Base-by-base conservation (phyloP, 108 stramenopile species). In the Bacterosira constricta region DNA sequence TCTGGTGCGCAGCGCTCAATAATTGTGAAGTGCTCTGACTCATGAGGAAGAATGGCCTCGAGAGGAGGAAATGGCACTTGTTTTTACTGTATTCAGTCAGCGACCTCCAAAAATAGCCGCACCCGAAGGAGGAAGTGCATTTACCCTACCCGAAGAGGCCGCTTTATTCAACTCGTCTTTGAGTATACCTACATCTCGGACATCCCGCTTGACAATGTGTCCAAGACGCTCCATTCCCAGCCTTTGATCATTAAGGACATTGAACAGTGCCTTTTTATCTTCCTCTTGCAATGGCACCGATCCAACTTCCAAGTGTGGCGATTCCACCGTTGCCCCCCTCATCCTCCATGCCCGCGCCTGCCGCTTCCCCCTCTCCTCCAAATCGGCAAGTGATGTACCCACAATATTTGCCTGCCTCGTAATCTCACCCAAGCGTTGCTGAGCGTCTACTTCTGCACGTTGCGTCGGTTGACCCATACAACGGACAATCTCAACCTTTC, bases 401-500 rank as follows among this genome's bases (percentile, higher is more conserved):
- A 74, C 21, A 15, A 26, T 2, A 52, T 53, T 49, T 21, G 26
- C 47, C 47, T 49, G 47, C 18, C 49, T 53, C 46, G 29, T 32
- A 1, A 79, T 36, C 37, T 46, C 46, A 9, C 57, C 57, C 50
- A 90, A 44, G 4, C 71, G 58, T 27, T 81, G 63, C 74, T 75
- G 49, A 9, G 75, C 82, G 45, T 85, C 69, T 23, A 80, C 29
- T 65, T 94, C 92, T 25, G 87, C 88, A 9, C 44, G 64, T 65
- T 94, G 92, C 3, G 82, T 50, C 1, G 88, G 87, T 51, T 83
- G 63, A 63, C 85, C 87, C 70, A 85, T 83, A 56, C 88, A 94
- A 42, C 92, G 81, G 5, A 82, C 73, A 42, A 94, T 59, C 71
- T 94, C 92, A 1, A 91, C 90, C 66, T 80, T 73, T 4, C 74